Evolutionary conservation across 106 monocot genomes (phyloP).

Genomic region (Platanthera zijinensis): DNA sequence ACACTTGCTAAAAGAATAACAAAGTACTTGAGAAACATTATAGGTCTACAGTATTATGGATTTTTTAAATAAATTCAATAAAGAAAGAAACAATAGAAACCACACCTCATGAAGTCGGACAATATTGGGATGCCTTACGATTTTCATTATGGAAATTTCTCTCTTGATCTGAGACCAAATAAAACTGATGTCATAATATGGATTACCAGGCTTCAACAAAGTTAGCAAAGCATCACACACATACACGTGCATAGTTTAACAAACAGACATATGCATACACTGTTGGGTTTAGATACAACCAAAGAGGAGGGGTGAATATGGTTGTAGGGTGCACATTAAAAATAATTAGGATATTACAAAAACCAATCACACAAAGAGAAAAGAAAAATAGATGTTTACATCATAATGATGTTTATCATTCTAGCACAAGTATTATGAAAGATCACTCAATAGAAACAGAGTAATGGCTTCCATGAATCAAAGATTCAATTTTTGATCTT

Average conservation of each 20-base stretch:
- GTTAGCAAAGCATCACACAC: not conserved
- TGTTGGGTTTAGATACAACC: no score
- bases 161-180: constrained; percentile 58
- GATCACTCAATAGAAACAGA: no score
- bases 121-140: constrained; percentile 84
- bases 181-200: not conserved
- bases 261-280: not conserved
- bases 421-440: no score
- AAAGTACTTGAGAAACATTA: not conserved
- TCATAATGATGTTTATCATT: no score
- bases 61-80: not conserved
- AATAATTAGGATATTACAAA: no score
- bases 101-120: constrained; percentile 80
- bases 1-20: constrained; percentile 1
- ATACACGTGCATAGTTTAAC: not conserved
- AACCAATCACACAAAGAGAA: no score
- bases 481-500: no score
- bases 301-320: no score
- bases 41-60: not conserved
- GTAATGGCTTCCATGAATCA: no score
- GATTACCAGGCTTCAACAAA: not conserved
- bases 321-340: no score
- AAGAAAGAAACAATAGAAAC: not conserved
- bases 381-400: no score
- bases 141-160: constrained; percentile 97